Conservation (phyloP, 495 filamentous ascomycete species). For the Immersiella caudata region DNA sequence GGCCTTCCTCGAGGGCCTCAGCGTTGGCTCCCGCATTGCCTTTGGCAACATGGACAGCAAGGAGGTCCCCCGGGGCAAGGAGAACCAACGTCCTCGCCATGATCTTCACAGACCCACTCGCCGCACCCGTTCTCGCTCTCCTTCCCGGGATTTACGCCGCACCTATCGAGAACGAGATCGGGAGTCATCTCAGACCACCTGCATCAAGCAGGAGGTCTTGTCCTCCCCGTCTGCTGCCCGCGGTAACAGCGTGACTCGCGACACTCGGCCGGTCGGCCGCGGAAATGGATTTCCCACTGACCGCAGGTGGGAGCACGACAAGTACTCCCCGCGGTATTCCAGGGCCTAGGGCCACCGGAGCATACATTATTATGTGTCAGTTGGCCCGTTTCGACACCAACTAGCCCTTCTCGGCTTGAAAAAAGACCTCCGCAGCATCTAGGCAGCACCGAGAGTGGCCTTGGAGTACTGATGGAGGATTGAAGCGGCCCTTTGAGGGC, state of each 20-base stretch:
- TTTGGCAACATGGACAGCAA: background rate
- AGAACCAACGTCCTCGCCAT: background rate
- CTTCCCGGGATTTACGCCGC: background rate
- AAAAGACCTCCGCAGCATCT: too few relatives aligned
- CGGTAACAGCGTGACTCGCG: background rate
- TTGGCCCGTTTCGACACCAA: background rate
- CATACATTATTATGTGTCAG: background rate
- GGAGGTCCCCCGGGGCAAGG: background rate
- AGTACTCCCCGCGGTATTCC: background rate
- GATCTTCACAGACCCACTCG: background rate
- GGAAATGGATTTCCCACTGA: background rate
- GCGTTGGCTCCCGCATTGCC: background rate
- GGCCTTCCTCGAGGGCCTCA: background rate
- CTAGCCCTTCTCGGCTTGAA: too few relatives aligned
- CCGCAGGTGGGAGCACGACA: background rate
- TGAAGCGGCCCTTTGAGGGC: too few relatives aligned
- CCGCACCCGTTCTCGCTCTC: background rate
- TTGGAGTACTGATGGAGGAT: too few relatives aligned
- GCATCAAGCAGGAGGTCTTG: background rate
- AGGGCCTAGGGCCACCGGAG: background rate
- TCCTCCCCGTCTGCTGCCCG: background rate
- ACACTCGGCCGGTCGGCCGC: background rate
- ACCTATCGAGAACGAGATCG: background rate
- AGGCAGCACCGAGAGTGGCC: too few relatives aligned
- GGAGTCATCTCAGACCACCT: background rate